Percentiles rank a stretch among this genome's conserved stretches.
Conservation (phyloP, 2,329 filamentous ascomycete species). For the Aspergillus pseudoviridinutans region DNA sequence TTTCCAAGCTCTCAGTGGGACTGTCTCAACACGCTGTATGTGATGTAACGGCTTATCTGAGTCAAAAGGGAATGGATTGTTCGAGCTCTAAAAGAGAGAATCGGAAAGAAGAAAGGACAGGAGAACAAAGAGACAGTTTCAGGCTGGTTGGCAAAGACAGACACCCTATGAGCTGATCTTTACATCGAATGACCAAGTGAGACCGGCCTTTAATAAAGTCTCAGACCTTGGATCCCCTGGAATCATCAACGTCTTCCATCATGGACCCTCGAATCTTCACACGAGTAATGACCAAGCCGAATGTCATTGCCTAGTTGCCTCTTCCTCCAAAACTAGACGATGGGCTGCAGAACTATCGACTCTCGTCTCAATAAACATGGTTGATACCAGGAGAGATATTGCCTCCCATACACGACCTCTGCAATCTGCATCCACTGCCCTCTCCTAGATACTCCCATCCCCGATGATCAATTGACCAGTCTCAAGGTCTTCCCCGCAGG, state of each 20-base stretch:
- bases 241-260: slow-evolving; percentile 6
- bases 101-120: neutral
- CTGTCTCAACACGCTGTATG: neutral
- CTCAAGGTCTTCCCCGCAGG: slow-evolving; percentile 1
- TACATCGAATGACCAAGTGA: slow-evolving; percentile 1
- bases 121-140: neutral
- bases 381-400: slow-evolving; percentile 5
- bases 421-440: slow-evolving; percentile 3
- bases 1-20: neutral
- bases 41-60: neutral
- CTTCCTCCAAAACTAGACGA: slow-evolving; percentile 5
- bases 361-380: slow-evolving; percentile 8
- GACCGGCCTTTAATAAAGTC: slow-evolving; percentile 5
- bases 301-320: slow-evolving; percentile 1
- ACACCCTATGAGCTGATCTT: neutral
- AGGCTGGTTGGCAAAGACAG: neutral
- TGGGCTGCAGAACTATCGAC: slow-evolving; percentile 4
- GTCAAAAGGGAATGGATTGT: neutral
- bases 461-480: slow-evolving; percentile 14
- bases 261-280: slow-evolving; percentile 4
- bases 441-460: slow-evolving; percentile 1
- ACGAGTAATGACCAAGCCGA: slow-evolving; percentile 2
- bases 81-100: neutral
- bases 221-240: slow-evolving; percentile 4
- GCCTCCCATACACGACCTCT: neutral